Evolutionary conservation across 2,329 filamentous ascomycete species (phyloP), one percentile per base, ranked within the genome.

Genomic region (Verticillium tricorpus): DNA sequence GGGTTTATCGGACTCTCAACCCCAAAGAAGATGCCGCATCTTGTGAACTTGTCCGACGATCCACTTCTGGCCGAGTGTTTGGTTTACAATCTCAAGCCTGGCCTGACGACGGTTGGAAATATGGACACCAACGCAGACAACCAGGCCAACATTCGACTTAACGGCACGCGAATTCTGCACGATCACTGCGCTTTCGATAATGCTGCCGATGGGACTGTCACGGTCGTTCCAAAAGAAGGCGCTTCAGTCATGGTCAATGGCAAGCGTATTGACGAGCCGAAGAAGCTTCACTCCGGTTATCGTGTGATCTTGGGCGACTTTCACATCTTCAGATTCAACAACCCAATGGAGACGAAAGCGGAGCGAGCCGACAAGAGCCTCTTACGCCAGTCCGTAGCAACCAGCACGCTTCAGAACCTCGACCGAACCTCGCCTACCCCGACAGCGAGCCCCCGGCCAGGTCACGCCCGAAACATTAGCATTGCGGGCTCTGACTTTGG

Each of bases 221-320:
- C 92, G 0, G 82, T 99, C 22, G 85, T 96, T 35, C 95, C 95
- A 0, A 89, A 85, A 64, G 92, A 96, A 69, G 92, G 92, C n/a
- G 95, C 95, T 1, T 92, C 93, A 12, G 92, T 99, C 62, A 99
- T 99, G 95, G 92, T 99, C 59, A 99, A 99, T 70, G 95, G 95
- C 62, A 86, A 94, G 66, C 90, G 93, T 19, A 91, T 98, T 60
- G 87, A 93, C 60, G 93, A 93, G 70, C 89, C 93, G 1, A 93
- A 89, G 67, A 86, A 93, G 66, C 81, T 99, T 54, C 89, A 93
- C 71, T 97, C 93, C 69, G 95, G 95, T 6, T 97, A 93, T 73
- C 90, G 95, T 64, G 91, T 99, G 60, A 99, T 99, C 65, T 82
- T 99, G 11, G 95, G 95, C 50, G 95, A 99, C 75, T 99, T 99